These are phyloP conservation scores for Eutrema heterophyllum DNA, from an alignment of 345 rosid species.

Conservation along the genomic window DNA sequence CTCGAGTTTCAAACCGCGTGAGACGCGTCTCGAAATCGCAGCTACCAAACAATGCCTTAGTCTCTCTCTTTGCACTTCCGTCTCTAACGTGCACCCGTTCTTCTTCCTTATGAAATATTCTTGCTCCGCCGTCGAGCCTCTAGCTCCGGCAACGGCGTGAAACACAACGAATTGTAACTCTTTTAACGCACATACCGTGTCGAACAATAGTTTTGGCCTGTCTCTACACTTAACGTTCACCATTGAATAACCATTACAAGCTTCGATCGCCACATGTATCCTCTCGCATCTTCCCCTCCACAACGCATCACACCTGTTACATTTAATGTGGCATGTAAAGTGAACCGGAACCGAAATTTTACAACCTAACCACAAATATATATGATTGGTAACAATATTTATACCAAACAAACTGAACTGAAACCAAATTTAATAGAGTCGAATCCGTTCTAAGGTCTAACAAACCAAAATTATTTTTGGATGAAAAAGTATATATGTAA, in stretches of 20 bases:
- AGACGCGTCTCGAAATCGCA: slow-evolving; percentile 63
- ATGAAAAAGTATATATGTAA: too few relatives aligned
- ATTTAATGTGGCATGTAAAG: not conserved
- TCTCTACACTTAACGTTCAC: slow-evolving; percentile 65
- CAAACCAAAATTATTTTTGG: too few relatives aligned
- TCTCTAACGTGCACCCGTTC: slow-evolving; percentile 63
- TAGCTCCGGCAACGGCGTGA: slow-evolving; percentile 75
- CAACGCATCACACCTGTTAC: slow-evolving; percentile 29
- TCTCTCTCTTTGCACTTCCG: slow-evolving; percentile 48
- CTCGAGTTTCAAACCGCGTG: slow-evolving; percentile 67
- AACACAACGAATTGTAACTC: slow-evolving; percentile 80
- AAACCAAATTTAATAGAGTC: too few relatives aligned
- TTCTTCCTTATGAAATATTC: slow-evolving; percentile 80
- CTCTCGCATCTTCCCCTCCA: slow-evolving; percentile 40
- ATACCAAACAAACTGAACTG: not conserved
- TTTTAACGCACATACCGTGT: slow-evolving; percentile 72
- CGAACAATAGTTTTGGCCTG: slow-evolving; percentile 77
- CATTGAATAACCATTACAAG: slow-evolving; percentile 73
- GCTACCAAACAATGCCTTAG: slow-evolving; percentile 68
- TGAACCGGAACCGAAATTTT: not conserved
- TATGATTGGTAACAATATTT: not conserved
- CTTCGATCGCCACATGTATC: slow-evolving; percentile 59
- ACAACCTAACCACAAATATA: not conserved
- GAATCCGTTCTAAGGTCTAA: too few relatives aligned
- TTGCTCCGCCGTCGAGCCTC: slow-evolving; percentile 65